These are phyloP conservation scores for Linnemannia schmuckeri DNA, from an alignment of 192 early-diverging fungal genomes.

Conservation along the genomic window DNA sequence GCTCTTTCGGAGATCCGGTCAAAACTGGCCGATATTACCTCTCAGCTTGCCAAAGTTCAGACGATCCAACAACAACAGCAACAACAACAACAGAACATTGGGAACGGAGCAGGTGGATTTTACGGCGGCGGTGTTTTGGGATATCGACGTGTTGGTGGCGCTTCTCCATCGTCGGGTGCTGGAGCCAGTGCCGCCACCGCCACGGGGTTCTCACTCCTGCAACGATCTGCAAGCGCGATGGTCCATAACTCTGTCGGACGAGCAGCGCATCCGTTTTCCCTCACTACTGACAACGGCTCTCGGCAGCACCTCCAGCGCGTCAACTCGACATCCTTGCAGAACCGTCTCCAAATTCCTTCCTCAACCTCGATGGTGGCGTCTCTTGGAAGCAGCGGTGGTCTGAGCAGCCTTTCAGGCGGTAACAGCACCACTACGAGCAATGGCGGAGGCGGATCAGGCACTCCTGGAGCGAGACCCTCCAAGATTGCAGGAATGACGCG, in stretches of 20 bases:
- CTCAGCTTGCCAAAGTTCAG: slow-evolving; percentile 37
- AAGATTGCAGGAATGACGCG: slow-evolving; percentile 50
- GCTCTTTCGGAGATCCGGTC: slow-evolving; percentile 45
- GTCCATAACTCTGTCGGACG: slow-evolving; percentile 12
- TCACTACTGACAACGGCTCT: slow-evolving; percentile 27
- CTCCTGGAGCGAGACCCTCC: slow-evolving; percentile 6
- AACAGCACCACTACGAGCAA: not conserved
- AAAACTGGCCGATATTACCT: slow-evolving; percentile 42
- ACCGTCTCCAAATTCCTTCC: slow-evolving; percentile 17
- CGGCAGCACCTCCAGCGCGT: slow-evolving; percentile 23
- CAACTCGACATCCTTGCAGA: slow-evolving; percentile 23
- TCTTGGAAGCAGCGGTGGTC: not conserved
- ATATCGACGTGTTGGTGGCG: not conserved
- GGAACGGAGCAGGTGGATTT: not conserved
- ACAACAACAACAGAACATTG: not conserved
- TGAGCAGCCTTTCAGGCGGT: not conserved
- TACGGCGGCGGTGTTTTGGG: not conserved
- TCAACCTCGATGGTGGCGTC: slow-evolving; percentile 20
- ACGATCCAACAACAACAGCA: not conserved
- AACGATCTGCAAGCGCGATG: slow-evolving; percentile 48
- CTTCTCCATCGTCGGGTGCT: not conserved
- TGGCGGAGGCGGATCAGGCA: not conserved
- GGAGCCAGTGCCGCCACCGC: slow-evolving; percentile 27
- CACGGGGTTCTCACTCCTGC: slow-evolving; percentile 38
- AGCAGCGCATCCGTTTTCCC: slow-evolving; percentile 22